Percentiles rank a stretch among this genome's conserved stretches.
These are phyloP conservation scores for Silene uniflora DNA, from an alignment of 148 eudicot species.

Conservation along the genomic window DNA sequence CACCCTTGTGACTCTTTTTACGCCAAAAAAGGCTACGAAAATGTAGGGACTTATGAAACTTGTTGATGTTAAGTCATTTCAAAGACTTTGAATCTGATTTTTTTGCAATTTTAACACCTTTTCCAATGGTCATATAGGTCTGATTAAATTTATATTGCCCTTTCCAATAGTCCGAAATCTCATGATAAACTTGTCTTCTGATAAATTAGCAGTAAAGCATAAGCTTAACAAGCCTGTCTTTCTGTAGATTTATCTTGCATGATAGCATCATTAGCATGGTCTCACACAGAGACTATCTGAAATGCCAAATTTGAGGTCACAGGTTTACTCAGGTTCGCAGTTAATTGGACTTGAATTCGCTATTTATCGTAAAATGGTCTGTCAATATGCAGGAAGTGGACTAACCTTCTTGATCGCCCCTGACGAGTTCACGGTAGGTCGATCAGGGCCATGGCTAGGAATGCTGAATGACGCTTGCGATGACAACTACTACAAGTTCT, in stretches of 20 bases:
- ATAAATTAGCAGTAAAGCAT: not conserved
- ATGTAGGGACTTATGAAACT: no score
- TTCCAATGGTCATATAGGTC: no score
- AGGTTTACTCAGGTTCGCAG: not conserved
- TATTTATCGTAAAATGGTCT: no score
- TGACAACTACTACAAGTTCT: slow-evolving; percentile 46
- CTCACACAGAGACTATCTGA: no score
- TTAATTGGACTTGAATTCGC: not conserved
- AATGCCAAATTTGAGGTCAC: no score
- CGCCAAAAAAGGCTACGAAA: no score
- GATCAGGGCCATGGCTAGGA: slow-evolving; percentile 83
- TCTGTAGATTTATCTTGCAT: not conserved
- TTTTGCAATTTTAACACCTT: no score
- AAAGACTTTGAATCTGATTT: no score
- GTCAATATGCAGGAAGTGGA: slow-evolving; percentile 50
- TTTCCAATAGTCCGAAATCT: not conserved
- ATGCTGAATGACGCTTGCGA: slow-evolving; percentile 82
- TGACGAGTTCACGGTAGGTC: slow-evolving; percentile 79
- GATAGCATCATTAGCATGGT: no score
- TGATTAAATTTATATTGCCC: no score
- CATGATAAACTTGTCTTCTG: not conserved
- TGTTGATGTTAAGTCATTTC: no score
- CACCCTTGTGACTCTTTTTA: no score
- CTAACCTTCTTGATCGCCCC: slow-evolving; percentile 70
- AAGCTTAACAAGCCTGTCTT: not conserved